Conservation (phyloP, 805 yeast species). For the Ogataea saltuana region DNA sequence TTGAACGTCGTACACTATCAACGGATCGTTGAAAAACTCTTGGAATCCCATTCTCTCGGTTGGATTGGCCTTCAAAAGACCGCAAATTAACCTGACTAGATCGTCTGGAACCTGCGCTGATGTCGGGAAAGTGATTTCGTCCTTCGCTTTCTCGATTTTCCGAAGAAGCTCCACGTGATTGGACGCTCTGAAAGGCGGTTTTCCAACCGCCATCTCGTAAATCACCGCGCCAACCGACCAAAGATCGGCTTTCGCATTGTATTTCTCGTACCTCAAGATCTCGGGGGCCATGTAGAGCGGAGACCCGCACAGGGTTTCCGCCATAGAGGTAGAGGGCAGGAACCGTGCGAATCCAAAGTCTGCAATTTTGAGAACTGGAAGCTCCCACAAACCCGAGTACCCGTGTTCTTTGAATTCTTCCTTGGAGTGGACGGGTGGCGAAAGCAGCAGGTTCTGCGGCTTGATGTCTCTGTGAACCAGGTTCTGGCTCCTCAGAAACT, state of each 20-base stretch:
- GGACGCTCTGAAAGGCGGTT: slow-evolving; percentile 91
- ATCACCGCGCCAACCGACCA: slow-evolving; percentile 98
- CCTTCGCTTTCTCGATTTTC: slow-evolving; percentile 81
- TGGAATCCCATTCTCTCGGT: slow-evolving; percentile 83
- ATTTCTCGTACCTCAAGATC: slow-evolving; percentile 88
- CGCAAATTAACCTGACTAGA: slow-evolving; percentile 68
- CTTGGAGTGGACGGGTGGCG: slow-evolving; percentile 75
- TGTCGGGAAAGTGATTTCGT: slow-evolving; percentile 74
- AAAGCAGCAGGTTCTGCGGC: slow-evolving; percentile 83
- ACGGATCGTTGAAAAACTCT: slow-evolving; percentile 79
- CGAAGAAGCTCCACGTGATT: slow-evolving; percentile 89
- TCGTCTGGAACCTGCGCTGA: slow-evolving; percentile 63
- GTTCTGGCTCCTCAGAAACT: slow-evolving; percentile 77
- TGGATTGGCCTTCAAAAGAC: slow-evolving; percentile 80
- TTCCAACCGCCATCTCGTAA: slow-evolving; percentile 95
- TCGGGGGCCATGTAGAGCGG: slow-evolving; percentile 99
- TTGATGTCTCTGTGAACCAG: slow-evolving; percentile 94
- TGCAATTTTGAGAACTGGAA: slow-evolving; percentile 90
- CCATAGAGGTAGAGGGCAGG: slow-evolving; percentile 89
- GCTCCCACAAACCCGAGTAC: slow-evolving; percentile 79
- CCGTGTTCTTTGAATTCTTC: slow-evolving; percentile 56
- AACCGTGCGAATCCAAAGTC: slow-evolving; percentile 98
- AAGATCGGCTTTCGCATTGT: slow-evolving; percentile 94
- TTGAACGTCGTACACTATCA: slow-evolving; percentile 56
- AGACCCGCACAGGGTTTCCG: slow-evolving; percentile 96